These are phyloP conservation scores for Barnettozyma salicaria DNA, from an alignment of 805 yeast genomes.

Conservation along the genomic window DNA sequence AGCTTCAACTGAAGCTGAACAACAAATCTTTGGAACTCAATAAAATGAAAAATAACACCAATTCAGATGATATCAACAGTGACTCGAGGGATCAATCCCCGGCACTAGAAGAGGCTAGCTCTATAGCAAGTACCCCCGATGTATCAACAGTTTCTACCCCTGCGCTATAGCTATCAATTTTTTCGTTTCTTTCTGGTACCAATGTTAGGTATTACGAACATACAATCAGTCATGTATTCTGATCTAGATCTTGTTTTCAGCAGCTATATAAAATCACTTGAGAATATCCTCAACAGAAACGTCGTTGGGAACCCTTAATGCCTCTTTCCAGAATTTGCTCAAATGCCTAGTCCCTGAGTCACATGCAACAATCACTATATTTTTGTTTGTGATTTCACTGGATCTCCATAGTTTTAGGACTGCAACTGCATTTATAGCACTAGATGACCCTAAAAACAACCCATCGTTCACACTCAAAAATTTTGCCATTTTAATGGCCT, in stretches of 20 bases:
- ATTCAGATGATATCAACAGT: background rate
- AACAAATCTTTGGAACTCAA: constrained; percentile 12
- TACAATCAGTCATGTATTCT: background rate
- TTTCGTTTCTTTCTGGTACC: too few relatives aligned
- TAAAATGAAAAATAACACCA: background rate
- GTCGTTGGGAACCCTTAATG: constrained; percentile 32
- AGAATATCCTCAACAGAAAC: constrained; percentile 33
- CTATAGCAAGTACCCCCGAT: constrained; percentile 20
- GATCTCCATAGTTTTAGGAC: constrained; percentile 56
- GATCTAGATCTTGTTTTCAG: constrained; percentile 1
- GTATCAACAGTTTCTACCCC: constrained; percentile 19
- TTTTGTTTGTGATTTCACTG: constrained; percentile 45
- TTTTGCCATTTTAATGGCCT: constrained; percentile 87
- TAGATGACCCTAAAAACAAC: constrained; percentile 82
- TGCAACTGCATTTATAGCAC: constrained; percentile 93
- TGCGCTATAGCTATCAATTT: too few relatives aligned
- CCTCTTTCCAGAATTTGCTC: constrained; percentile 86
- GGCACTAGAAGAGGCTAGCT: constrained; percentile 15
- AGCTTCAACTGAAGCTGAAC: constrained; percentile 22
- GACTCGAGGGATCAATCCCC: constrained; percentile 25
- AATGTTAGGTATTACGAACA: too few relatives aligned
- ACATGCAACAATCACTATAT: constrained; percentile 80
- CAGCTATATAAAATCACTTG: background rate
- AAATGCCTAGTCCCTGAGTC: constrained; percentile 89
- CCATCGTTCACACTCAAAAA: constrained; percentile 80